Evolutionary conservation across 164 flowering plant genomes (phyloP), one percentile per base, ranked within the genome.

Genomic region (Vitis vinifera): DNA sequence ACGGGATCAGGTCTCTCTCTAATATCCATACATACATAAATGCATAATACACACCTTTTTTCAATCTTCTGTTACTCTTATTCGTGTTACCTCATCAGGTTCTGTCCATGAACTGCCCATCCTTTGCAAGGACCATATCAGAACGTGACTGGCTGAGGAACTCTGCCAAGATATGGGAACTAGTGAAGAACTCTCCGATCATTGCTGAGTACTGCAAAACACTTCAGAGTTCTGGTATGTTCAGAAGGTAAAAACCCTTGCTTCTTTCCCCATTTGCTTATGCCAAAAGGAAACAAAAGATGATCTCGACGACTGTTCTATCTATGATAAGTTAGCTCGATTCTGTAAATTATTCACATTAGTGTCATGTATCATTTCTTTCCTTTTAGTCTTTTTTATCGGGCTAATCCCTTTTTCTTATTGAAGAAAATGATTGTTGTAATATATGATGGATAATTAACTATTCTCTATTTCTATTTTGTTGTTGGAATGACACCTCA

Each of bases 111-210:
- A 78, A 69, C 15, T 29, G 77, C 51, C 85, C 81, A 14, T 78
- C 91, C 4, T 92, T 94, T 73, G 75, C 91, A 53, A 89, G 87
- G 82, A 69, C 88, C 8, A 83, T 92, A 13, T 87, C 97, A 1
- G 97, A 94, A 63, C 89, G 97, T 9, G 97, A 94, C 30, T 92
- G 97, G 98, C 70, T 91, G 75, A 85, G 81, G 76, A 94, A 87
- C 78, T 84, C 92, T 14, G 90, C 89, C 23, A 88, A 84, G 69
- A 86, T 92, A 76, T 94, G 98, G 98, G 97, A 91, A 15, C 72
- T 79, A 12, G 85, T 94, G 68, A 92, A 88, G 82, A 88, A 77
- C 73, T 91, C 97, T 51, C 79, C 92, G 4, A 76, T 86, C 13
- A 82, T 94, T 68, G 75, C 88, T 1, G 97, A 94, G 56, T 92